Evolutionary conservation across 805 yeast species (phyloP), one percentile per base, ranked within the genome.

Genomic region (Spencermartinsiella europaea): DNA sequence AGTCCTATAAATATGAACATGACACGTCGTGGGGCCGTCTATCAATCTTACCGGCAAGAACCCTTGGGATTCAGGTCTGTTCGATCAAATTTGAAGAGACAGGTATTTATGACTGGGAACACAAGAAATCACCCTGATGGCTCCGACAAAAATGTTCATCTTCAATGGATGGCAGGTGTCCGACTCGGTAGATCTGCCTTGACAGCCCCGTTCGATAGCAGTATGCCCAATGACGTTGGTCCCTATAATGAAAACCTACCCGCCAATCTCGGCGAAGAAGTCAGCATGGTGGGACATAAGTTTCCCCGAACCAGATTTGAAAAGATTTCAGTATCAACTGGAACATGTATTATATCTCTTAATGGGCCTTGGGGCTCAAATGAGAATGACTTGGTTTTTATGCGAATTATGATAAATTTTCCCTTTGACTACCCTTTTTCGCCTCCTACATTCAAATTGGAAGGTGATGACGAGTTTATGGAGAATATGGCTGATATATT

Each of bases 101-200:
- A 25, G 34, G 21, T 27, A 12, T 50, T 47, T 27, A 53, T 53
- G 58, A 55, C 59, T 27, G 39, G 51, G 16, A 44, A 50, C 7
- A 21, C 45, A n/a, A 31, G 58, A 67, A 50, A 61, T 64, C 3
- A 71, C 61, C 37, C 22, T n/a, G 22, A 41, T 15, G 38, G 37
- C 17, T 38, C 34, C 15, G 46, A 43, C 20, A 33, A 54, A 75
- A 69, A 77, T 25, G 80, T 83, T 55, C 95, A 87, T 59, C 68
- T 91, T 50, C 81, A 84, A 52, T 91, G 98, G 98, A 81, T 95
- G 34, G 82, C 96, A 0, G 97, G 98, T 43, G 95, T 91, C 5
- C 73, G 89, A 47, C 78, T 91, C 52, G 87, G 87, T 1, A 68
- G 72, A 36, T 62, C 77, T 5, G 76, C 75, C 3, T 67, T 69